Base-by-base conservation (phyloP, 2,329 filamentous ascomycete species). In the Purpureocillium takamizusanense region DNA sequence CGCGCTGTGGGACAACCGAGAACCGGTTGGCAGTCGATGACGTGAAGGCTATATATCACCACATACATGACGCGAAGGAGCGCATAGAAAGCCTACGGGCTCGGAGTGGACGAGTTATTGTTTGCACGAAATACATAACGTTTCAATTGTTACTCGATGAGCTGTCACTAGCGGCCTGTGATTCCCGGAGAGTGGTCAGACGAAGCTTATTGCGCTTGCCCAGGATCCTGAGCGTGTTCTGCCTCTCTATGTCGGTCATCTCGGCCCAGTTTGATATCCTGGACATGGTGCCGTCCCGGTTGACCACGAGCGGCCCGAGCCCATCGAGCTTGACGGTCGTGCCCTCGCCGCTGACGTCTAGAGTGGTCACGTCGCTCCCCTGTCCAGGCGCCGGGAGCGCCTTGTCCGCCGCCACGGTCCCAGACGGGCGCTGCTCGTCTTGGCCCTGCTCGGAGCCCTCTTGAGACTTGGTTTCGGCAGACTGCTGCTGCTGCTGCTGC, bases 221-320 rank as follows among this genome's bases (percentile, higher is more conserved):
- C 48, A 89, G 53, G 35, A 86, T 62, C 33, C 78, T 67, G 54
- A 87, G 46, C 29, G 83, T 85, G 51, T 78, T 83, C 54, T 74
- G 61, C 55, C 67, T 70, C 66, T 88, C 83, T 7, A 77, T 68
- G 18, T 77, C 75, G 2, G 74, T 72, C 83, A 88, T 86, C 46
- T 78, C 65, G 8, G 63, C 67, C 83, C 83, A 89, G 57, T 89
- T 88, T 28, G 70, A 62, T 49, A 89, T 83, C 27, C 83, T 72
- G 40, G 78, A 78, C 48, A 87, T 58, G 8, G 79, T 79, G 15
- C 84, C 84, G 57, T 89, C 81, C 43, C 68, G 65, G 56, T 86
- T 83, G 39, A 88, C 78, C 1, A 89, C 82, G 50, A 88, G 67
- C 2, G 84, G 84, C 0, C 84, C 83, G 17, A 88, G 63, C 43